Evolutionary conservation across 345 rosid genomes (phyloP), one percentile per base, ranked within the genome.

Genomic region (Mangifera indica): DNA sequence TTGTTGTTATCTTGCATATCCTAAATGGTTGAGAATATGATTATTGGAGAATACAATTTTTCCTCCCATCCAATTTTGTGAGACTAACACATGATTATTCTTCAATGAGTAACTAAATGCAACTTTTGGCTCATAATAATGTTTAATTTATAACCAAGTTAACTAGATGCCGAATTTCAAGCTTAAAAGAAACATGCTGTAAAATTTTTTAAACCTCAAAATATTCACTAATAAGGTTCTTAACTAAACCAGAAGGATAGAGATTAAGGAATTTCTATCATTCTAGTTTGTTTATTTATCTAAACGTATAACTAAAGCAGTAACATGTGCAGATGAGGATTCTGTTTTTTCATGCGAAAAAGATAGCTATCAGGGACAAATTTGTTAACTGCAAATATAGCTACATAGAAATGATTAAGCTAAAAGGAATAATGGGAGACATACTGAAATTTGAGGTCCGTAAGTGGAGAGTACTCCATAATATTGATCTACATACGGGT

Each of bases 401-500:
- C 49, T 54, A 20, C 4, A 67, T 20, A 59, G 37, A 62, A 46
- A 57, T 7, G 9, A 53, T 10, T 40, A 48, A 67, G 15, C 29
- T 65, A 66, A 53, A 70, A 56, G 65, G 6, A 53, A 48, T 14
- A 56, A 77, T 49, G 51, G 65, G 71, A 67, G 66, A 81, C 83
- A 5, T 42, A 85, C 93, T 72, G 90, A 62, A 59, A 86, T 73
- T 65, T 83, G 97, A 72, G 92, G 74, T 67, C 91, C 98, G 71
- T 82, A 83, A 63, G 98, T 58, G 46, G 97, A 84, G 76, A 90
- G 81, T 66, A 91, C 67, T 76, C 97, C 98, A 78, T 86, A 92
- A 76, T 76, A 88, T 67, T 83, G 96, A 74, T 91, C 98, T 42
- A 66, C 74, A 57, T 60, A 81, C 37, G 90, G 96, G 80, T 84